Evolutionary conservation across 1,284 basidiomycete genomes (phyloP), one percentile per base, ranked within the genome.

Genomic region (Fomitopsis betulina): DNA sequence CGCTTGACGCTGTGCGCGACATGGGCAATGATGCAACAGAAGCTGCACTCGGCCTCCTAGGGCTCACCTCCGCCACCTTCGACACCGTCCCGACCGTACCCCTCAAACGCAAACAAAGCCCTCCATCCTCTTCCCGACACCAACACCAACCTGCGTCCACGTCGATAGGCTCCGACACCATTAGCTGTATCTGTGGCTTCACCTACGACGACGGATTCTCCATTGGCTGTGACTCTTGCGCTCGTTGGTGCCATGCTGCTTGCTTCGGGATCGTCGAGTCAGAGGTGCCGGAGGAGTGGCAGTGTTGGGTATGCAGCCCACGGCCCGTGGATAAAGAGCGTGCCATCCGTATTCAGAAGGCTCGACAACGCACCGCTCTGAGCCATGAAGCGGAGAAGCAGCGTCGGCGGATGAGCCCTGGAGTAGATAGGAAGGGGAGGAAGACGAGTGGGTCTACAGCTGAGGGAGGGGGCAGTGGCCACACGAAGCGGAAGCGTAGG

Each of bases 211-310:
- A 96, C 70, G 94, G 94, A 17, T 95, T 94, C 75, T 92, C 89
- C 17, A 94, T 97, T 59, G 93, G 92, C 27, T 98, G 95, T 73
- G 96, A 97, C 71, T 75, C 80, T 55, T 98, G 96, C 72, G 83
- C 83, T 25, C 83, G 91, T 19, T 97, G 95, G 94, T 93, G 92
- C 67, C 95, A 98, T 73, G 91, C 85, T 7, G 87, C 88, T 5
- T 97, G 95, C 72, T 93, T 96, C 66, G 85, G 83, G 35, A 89
- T 94, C 66, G 74, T 77, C 21, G 76, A 84, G 52, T 83, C 80
- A 35, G 78, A 80, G 35, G 87, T 94, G 0, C 93, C 94, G 1
- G 91, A 96, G 51, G 77, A 83, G 54, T 91, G 86, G 81, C 72
- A 69, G 35, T 90, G 88, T 65, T 87, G 83, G 82, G 70, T 74